phyloP scores from a whole-genome alignment of 2,329 filamentous ascomycete genomes.

The Calonectria ilicicola region DNA sequence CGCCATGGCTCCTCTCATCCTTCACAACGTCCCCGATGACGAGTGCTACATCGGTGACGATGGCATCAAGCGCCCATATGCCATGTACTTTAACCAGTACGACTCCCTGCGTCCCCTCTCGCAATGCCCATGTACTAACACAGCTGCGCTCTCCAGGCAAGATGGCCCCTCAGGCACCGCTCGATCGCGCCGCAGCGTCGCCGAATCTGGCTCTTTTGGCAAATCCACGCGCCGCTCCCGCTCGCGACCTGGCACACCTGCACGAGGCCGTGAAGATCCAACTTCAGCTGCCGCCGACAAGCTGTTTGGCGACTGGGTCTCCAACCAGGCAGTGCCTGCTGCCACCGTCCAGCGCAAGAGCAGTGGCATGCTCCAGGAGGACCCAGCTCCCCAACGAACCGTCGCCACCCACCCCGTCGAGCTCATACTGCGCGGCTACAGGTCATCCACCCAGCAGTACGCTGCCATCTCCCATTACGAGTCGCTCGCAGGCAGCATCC shows the following conservation, averaged over 20 bases:
- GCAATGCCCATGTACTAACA: conserved; percentile 6
- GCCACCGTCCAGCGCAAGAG: conserved; percentile 49
- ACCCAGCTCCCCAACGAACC: conserved; percentile 51
- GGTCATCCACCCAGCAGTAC: conserved; percentile 75
- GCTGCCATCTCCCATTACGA: conserved; percentile 92
- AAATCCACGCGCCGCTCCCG: conserved; percentile 74
- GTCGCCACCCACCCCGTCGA: conserved; percentile 69
- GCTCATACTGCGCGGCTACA: conserved; percentile 87
- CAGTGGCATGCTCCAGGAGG: conserved; percentile 53
- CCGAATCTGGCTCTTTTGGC: conserved; percentile 74
- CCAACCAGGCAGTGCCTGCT: conserved; percentile 55
- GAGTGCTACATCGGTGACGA: conserved; percentile 76
- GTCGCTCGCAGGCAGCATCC: conserved; percentile 84
- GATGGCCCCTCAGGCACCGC: conserved; percentile 62
- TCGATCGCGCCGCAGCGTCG: conserved; percentile 64
- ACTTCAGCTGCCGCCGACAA: conserved; percentile 72
- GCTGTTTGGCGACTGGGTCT: conserved; percentile 70
- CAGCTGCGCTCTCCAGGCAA: conserved; percentile 53
- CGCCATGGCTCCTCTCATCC: conserved; percentile 72
- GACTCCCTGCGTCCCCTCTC: conserved; percentile 29
- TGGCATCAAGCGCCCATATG: conserved; percentile 73
- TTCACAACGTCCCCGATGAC: conserved; percentile 77
- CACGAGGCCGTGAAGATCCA: conserved; percentile 69
- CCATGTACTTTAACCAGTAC: conserved; percentile 74
- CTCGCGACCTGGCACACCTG: conserved; percentile 70